Evolutionary conservation across 169 alveolate species (phyloP), one percentile per base, ranked within the genome.

Genomic region (Plasmodium vivax): DNA sequence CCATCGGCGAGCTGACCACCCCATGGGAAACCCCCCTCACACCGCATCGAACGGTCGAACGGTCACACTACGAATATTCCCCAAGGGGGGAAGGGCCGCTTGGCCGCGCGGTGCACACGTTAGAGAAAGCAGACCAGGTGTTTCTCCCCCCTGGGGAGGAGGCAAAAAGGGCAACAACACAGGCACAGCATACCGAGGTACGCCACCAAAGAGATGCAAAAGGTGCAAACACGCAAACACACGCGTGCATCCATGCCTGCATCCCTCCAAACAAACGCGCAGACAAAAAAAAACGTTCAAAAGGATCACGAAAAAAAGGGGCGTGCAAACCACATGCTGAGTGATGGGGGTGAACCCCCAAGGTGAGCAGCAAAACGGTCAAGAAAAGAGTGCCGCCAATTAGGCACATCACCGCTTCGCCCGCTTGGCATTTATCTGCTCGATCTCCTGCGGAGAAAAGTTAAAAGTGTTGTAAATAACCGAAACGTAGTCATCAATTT

Each of bases 381-480:
- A 16, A 62, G 12, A 58, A 58, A 58, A 58, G n/a, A 62, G 19
- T 19, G 2, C 62, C 2, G 9, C 23, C 62, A 1, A 16, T 51
- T 51, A 51, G 8, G 16, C 5, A 32, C 9, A 19, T 85, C 73
- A 85, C 19, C 80, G 51, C 62, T 85, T 45, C 30, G 84, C 77
- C 14, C 93, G 51, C 54, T 85, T 85, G 72, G 85, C 23, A 56
- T 87, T 87, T 32, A 87, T 87, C 10, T 58, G 14, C 56, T 87
- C 93, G 23, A 87, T 87, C 32, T 87, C 93, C 82, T 87, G 45
- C 19, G 58, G 23, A 0, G 93, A 87, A 34, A 87, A 87, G 27
- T 87, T 87, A 56, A 87, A 87, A 5, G 93, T 75, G 56, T 87
- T 87, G 72, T 75, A 87, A 75, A 87, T 87, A n/a, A 87, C 85